Percentiles rank a stretch among this genome's conserved stretches.
Evolutionary conservation across 2,329 filamentous ascomycete species (phyloP).

Genomic region (Penicillium sp.): DNA sequence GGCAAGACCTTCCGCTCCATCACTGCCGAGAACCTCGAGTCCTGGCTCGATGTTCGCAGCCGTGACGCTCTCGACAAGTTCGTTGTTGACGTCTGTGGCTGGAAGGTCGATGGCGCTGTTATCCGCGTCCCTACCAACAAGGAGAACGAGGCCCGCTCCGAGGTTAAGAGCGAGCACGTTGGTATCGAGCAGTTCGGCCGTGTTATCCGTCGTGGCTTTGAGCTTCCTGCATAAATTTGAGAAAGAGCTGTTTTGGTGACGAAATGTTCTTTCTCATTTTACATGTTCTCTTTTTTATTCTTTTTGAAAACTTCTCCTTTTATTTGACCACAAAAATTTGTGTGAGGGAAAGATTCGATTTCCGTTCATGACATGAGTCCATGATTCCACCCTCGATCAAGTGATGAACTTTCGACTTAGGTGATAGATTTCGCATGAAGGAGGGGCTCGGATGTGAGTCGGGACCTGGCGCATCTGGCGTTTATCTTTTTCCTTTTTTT

Average conservation of each 20-base stretch:
- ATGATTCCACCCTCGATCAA: constrained; percentile 26
- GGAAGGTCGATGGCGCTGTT: constrained; percentile 67
- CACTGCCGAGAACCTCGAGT: constrained; percentile 66
- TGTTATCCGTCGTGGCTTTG: constrained; percentile 81
- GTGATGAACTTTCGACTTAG: constrained; percentile 17
- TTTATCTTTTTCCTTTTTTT: constrained; percentile 20
- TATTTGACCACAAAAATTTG: constrained; percentile 11
- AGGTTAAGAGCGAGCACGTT: constrained; percentile 95
- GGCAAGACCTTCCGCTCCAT: constrained; percentile 78
- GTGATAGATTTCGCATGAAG: constrained; percentile 31
- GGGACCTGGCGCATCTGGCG: constrained; percentile 29
- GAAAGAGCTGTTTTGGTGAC: constrained; percentile 6
- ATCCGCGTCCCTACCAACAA: constrained; percentile 87
- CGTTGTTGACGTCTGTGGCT: constrained; percentile 80
- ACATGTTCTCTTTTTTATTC: no score
- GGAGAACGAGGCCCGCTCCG: constrained; percentile 96
- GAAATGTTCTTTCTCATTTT: constrained; percentile 4
- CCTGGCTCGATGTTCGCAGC: constrained; percentile 70
- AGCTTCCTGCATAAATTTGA: constrained; percentile 66
- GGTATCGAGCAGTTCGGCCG: constrained; percentile 54
- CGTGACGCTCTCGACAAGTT: constrained; percentile 73
- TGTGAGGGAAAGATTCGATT: constrained; percentile 15
- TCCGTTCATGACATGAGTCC: constrained; percentile 25
- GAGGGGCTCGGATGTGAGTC: constrained; percentile 29
- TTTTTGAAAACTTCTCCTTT: constrained; percentile 4